Percentiles rank a stretch among this genome's conserved stretches.
These are phyloP conservation scores for Arachis monticola DNA, from an alignment of 331 rosid species.

Conservation along the genomic window DNA sequence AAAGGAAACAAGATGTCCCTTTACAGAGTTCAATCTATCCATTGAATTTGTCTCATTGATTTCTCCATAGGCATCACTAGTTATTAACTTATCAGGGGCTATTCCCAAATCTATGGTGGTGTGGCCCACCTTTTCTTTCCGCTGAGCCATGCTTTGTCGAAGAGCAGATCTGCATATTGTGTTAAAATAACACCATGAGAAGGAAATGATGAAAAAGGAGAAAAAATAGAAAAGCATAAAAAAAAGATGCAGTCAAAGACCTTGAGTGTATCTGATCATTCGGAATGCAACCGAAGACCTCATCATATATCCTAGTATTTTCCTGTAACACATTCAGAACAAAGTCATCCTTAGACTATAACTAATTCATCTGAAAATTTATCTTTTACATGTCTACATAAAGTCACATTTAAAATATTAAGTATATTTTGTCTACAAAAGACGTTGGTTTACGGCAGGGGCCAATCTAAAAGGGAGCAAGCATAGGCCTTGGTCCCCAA, in stretches of 20 bases:
- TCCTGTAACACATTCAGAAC: constrained; percentile 55
- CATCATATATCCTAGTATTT: constrained; percentile 80
- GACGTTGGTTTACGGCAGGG: neutral
- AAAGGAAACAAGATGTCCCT: constrained; percentile 90
- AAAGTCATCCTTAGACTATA: constrained; percentile 10
- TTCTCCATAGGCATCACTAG: constrained; percentile 59
- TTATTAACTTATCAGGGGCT: constrained; percentile 64
- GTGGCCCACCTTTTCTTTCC: constrained; percentile 78
- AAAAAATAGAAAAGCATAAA: constrained; percentile 1
- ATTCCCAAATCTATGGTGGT: constrained; percentile 92
- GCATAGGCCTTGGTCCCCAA: too few species aligned
- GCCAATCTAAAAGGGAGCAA: too few species aligned
- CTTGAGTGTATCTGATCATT: constrained; percentile 87
- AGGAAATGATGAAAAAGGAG: neutral
- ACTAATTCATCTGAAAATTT: constrained; percentile 5
- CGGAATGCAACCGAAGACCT: constrained; percentile 86
- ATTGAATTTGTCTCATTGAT: constrained; percentile 48
- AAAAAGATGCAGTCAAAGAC: constrained; percentile 42
- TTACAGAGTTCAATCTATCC: constrained; percentile 64
- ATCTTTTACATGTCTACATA: neutral
- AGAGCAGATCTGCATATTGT: constrained; percentile 66
- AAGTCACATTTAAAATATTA: neutral
- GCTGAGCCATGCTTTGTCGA: constrained; percentile 64
- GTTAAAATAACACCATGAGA: neutral
- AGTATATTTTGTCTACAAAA: neutral